These are phyloP conservation scores for Ustilago bromivora DNA, from an alignment of 1,284 basidiomycete species.

Conservation along the genomic window DNA sequence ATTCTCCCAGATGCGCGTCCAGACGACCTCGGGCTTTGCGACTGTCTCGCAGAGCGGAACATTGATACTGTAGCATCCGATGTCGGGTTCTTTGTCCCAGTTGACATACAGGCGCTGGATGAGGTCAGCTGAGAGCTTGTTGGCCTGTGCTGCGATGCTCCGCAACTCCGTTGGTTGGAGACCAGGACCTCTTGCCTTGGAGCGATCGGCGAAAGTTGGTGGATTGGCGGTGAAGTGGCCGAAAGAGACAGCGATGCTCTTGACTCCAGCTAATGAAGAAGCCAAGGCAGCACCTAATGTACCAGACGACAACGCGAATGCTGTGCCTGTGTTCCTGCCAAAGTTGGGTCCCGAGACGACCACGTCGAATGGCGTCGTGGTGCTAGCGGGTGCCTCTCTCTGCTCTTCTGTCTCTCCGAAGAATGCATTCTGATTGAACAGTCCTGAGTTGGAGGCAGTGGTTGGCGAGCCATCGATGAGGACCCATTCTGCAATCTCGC, in stretches of 20 bases:
- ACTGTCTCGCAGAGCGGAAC: slow-evolving; percentile 64
- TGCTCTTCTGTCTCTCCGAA: slow-evolving; percentile 31
- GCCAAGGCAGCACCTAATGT: slow-evolving; percentile 66
- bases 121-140: slow-evolving; percentile 40
- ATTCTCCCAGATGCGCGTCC: slow-evolving; percentile 65
- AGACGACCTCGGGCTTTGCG: slow-evolving; percentile 54
- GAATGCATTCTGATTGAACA: slow-evolving; percentile 59
- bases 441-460: slow-evolving; percentile 64
- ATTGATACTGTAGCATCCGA: slow-evolving; percentile 65
- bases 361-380: slow-evolving; percentile 53
- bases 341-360: slow-evolving; percentile 68
- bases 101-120: slow-evolving; percentile 54
- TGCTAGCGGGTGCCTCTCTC: slow-evolving; percentile 22
- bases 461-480: slow-evolving; percentile 67
- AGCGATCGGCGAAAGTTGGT: slow-evolving; percentile 44
- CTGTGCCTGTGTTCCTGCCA: slow-evolving; percentile 67
- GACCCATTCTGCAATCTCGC: slow-evolving; percentile 67
- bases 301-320: slow-evolving; percentile 66
- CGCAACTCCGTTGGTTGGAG: slow-evolving; percentile 28
- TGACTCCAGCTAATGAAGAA: slow-evolving; percentile 56
- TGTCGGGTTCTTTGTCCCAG: slow-evolving; percentile 58
- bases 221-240: slow-evolving; percentile 61
- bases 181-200: slow-evolving; percentile 31
- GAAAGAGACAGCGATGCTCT: slow-evolving; percentile 61
- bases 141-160: slow-evolving; percentile 35